Conservation (phyloP, 495 filamentous ascomycete species). For the Penicillium paxilli region DNA sequence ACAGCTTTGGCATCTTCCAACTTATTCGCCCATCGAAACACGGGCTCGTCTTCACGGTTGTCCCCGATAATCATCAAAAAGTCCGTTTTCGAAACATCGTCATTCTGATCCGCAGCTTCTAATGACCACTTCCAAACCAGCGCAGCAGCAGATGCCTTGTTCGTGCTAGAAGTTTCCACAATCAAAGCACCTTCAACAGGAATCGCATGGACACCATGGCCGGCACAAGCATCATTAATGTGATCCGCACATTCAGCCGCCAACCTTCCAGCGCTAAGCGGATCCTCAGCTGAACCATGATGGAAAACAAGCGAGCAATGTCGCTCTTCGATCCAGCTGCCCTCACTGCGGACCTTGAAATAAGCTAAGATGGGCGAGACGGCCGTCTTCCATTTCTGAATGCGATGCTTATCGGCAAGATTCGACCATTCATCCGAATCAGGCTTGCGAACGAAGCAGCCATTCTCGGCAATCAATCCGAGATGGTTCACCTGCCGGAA, state of each 20-base stretch:
- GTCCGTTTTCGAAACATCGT: slow-evolving; percentile 53
- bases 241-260: slow-evolving; percentile 86
- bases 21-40: slow-evolving; percentile 90
- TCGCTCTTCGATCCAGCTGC: slow-evolving; percentile 80
- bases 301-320: slow-evolving; percentile 87
- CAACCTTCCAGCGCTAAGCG: slow-evolving; percentile 66
- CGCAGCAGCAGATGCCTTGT: slow-evolving; percentile 77
- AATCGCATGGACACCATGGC: slow-evolving; percentile 78
- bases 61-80: slow-evolving; percentile 88
- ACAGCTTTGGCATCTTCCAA: slow-evolving; percentile 56
- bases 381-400: slow-evolving; percentile 72
- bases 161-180: slow-evolving; percentile 78
- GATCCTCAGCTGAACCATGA: slow-evolving; percentile 79
- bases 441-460: slow-evolving; percentile 78
- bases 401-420: slow-evolving; percentile 66
- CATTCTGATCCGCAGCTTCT: slow-evolving; percentile 28
- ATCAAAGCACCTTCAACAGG: slow-evolving; percentile 75
- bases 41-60: slow-evolving; percentile 86
- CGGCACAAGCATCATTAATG: slow-evolving; percentile 87
- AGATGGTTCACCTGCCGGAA: slow-evolving; percentile 77
- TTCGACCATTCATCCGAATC: slow-evolving; percentile 68
- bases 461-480: slow-evolving; percentile 89
- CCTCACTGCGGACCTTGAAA: slow-evolving; percentile 84
- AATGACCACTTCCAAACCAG: slow-evolving; percentile 62
- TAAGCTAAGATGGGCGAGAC: slow-evolving; percentile 78